These are phyloP conservation scores for Globisporangium apiculatum DNA, from an alignment of 352 stramenopile genomes.

Conservation along the genomic window DNA sequence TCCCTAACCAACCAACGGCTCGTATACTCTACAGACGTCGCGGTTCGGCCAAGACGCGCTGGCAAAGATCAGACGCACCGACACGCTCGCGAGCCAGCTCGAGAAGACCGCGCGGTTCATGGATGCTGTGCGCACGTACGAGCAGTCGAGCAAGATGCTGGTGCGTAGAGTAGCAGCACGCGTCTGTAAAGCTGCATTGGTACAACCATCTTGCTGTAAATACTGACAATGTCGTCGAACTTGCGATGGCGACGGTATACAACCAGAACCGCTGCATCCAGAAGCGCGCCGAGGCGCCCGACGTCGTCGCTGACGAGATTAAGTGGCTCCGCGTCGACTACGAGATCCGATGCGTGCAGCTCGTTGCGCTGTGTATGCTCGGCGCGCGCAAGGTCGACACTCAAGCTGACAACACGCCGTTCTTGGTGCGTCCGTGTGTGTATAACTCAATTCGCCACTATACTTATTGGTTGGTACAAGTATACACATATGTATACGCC, in stretches of 20 bases:
- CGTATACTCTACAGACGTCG: conserved; percentile 24
- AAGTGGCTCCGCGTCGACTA: conserved; percentile 69
- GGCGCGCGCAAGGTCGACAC: conserved; percentile 40
- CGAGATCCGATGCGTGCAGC: conserved; percentile 65
- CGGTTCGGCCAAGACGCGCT: conserved; percentile 52
- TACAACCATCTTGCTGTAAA: no score
- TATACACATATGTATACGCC: no score
- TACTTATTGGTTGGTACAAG: no score
- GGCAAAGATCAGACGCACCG: conserved; percentile 51
- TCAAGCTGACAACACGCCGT: conserved; percentile 46
- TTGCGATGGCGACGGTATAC: no score
- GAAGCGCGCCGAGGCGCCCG: conserved; percentile 41
- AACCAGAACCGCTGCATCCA: conserved; percentile 53
- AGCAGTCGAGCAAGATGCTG: conserved; percentile 67
- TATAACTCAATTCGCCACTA: no score
- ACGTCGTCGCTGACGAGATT: conserved; percentile 44
- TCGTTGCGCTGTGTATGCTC: conserved; percentile 63
- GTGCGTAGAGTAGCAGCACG: conserved; percentile 14
- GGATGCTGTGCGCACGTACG: conserved; percentile 66
- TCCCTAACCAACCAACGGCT: no score
- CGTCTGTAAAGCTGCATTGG: no score
- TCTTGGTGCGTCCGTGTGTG: conserved; percentile 27
- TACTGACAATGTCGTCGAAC: no score
- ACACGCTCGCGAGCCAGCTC: conserved; percentile 52
- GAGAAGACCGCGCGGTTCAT: conserved; percentile 53